Evolutionary conservation across 164 flowering plant species (phyloP).

Genomic region (Berberis thunbergii): DNA sequence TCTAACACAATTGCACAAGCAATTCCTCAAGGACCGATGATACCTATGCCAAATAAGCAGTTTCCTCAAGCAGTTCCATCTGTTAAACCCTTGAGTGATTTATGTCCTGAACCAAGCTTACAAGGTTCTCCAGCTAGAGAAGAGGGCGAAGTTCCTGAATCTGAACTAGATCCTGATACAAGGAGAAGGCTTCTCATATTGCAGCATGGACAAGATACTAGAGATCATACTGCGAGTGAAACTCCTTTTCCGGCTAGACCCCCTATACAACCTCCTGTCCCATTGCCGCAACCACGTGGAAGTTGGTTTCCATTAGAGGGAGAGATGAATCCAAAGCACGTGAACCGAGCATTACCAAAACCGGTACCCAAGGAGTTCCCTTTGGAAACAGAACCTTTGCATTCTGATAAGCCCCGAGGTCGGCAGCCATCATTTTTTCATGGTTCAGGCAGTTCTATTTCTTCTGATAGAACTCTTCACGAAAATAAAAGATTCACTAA

Average conservation of each 20-base stretch:
- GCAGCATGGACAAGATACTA: slow-evolving; percentile 91
- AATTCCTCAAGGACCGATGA: slow-evolving; percentile 27
- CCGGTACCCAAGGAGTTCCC: slow-evolving; percentile 44
- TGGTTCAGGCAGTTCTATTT: slow-evolving; percentile 37
- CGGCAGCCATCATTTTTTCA: slow-evolving; percentile 47
- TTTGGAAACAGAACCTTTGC: slow-evolving; percentile 41
- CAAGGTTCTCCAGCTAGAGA: slow-evolving; percentile 93
- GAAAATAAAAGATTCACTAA: slow-evolving; percentile 56
- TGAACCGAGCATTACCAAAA: slow-evolving; percentile 22
- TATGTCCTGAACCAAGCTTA: slow-evolving; percentile 46
- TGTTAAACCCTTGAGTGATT: slow-evolving; percentile 38
- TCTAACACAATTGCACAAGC: slow-evolving; percentile 29
- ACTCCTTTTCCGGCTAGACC: slow-evolving; percentile 68
- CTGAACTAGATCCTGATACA: slow-evolving; percentile 98
- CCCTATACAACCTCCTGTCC: slow-evolving; percentile 44
- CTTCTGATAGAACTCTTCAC: slow-evolving; percentile 17
- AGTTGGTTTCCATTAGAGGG: slow-evolving; percentile 78
- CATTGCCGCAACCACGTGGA: slow-evolving; percentile 43
- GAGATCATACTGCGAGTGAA: slow-evolving; percentile 54
- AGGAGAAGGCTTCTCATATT: slow-evolving; percentile 91
- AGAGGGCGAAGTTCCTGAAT: slow-evolving; percentile 98
- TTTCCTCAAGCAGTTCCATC: slow-evolving; percentile 24
- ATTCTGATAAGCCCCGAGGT: slow-evolving; percentile 45
- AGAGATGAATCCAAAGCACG: slow-evolving; percentile 55
- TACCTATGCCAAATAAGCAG: slow-evolving; percentile 29